Evolutionary conservation across 768 basidiomycete species (phyloP), one percentile per base, ranked within the genome.

Genomic region (Dentipellis fragilis): DNA sequence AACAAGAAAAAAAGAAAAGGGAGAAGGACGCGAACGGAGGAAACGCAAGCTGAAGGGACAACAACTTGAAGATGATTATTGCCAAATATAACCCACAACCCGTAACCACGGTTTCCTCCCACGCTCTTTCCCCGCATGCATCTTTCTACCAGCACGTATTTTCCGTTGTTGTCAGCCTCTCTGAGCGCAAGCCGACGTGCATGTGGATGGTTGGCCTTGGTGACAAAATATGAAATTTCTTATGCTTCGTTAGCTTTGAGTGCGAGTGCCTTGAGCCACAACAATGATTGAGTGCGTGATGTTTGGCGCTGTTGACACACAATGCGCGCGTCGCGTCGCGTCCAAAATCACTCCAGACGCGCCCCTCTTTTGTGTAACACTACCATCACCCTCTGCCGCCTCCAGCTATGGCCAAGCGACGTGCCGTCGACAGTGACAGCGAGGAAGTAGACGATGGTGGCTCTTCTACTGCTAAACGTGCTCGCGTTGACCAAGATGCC

Each of bases 361-460:
- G 29, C 1, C 10, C 14, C 22, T 45, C 19, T 45, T 45, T 45
- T n/a, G n/a, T 19, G n/a, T 45, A 17, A 7, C n/a, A 17, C 42
- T 19, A 8, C 19, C 42, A 17, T 19, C 42, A 45, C 16, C 46
- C 29, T 39, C 6, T 39, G 34, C 39, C 17, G 36, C 6, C 11
- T 19, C 36, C 21, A 50, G 22, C 36, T 50, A 58, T 60, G 54
- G 47, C 45, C 40, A 63, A 63, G 40, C 61, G 62, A 37, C 53
- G 61, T 40, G 52, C 56, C 9, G 49, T 54, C 42, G 60, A 62
- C 38, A 58, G 56, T 49, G 59, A 62, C 57, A 38, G 51, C 21
- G 58, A 65, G 22, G 58, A 52, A 35, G 36, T 22, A 16, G 37
- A 34, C 29, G 35, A 40, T 21, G 34, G 11, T 4, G 49, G 36